Percentiles rank a stretch among this genome's conserved stretches.
Evolutionary conservation across 495 filamentous ascomycete genomes (phyloP).

Genomic region (Tuber borchii): DNA sequence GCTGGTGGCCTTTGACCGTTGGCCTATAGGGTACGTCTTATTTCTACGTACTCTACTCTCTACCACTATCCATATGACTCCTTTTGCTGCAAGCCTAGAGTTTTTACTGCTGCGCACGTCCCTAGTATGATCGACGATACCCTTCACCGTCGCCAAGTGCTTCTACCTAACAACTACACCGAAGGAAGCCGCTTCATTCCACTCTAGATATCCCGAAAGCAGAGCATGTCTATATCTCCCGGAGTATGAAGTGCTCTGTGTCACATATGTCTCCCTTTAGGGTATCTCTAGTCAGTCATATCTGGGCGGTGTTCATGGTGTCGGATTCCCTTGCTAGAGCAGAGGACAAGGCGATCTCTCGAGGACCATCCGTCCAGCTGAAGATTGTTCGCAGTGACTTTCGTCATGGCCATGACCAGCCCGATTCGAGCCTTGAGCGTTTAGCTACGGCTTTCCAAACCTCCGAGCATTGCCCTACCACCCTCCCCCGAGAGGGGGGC

Average conservation of each 20-base stretch:
- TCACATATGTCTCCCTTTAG: slow-evolving; percentile 19
- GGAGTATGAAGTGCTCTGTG: slow-evolving; percentile 6
- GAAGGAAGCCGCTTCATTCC: slow-evolving; percentile 31
- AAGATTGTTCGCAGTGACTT: slow-evolving; percentile 23
- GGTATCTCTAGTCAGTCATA: slow-evolving; percentile 11
- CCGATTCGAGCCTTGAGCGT: slow-evolving; percentile 22
- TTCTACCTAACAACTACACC: slow-evolving; percentile 19
- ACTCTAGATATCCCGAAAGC: slow-evolving; percentile 13
- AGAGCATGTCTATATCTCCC: slow-evolving; percentile 19
- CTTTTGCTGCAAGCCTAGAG: slow-evolving; percentile 25
- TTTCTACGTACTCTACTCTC: slow-evolving; percentile 6
- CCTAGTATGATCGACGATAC: slow-evolving; percentile 17
- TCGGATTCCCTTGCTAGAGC: slow-evolving; percentile 4
- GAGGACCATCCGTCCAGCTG: slow-evolving; percentile 14
- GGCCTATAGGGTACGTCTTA: slow-evolving; percentile 21
- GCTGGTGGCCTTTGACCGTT: background rate
- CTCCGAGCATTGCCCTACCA: slow-evolving; percentile 9
- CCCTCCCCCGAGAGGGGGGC: background rate
- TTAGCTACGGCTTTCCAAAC: slow-evolving; percentile 6
- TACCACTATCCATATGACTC: slow-evolving; percentile 22
- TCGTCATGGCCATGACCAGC: slow-evolving; percentile 26
- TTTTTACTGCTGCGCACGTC: slow-evolving; percentile 20
- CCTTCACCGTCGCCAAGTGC: slow-evolving; percentile 12
- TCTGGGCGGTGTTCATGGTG: slow-evolving; percentile 20
- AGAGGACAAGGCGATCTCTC: slow-evolving; percentile 15